Percentiles rank a stretch among this genome's conserved stretches.
phyloP scores from a whole-genome alignment of 768 basidiomycete species.

The Tulasnella sp. region DNA sequence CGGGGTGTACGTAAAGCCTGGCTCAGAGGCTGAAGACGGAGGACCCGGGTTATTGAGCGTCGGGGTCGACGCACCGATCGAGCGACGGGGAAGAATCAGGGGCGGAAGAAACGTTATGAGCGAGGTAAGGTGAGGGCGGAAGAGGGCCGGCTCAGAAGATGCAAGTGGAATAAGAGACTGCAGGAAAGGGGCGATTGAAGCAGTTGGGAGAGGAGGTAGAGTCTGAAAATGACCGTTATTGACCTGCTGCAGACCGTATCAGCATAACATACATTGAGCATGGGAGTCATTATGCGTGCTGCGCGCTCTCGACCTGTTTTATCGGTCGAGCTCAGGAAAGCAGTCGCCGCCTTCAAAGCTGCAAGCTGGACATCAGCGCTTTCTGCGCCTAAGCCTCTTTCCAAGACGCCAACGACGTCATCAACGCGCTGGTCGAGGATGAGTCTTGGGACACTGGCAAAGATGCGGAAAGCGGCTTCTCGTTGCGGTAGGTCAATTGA shows the following conservation, averaged over 20 bases:
- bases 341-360: constrained; percentile 54
- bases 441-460: constrained; percentile 48
- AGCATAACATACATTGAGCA: constrained; percentile 39
- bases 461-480: constrained; percentile 57
- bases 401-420: constrained; percentile 51
- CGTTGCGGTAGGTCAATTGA: constrained; percentile 22
- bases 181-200: constrained; percentile 52
- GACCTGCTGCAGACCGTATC: background rate
- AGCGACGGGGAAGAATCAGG: constrained; percentile 38
- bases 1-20: background rate
- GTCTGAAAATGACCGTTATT: constrained; percentile 27
- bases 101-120: constrained; percentile 59
- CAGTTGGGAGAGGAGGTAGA: constrained; percentile 43
- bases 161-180: constrained; percentile 59
- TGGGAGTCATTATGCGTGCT: constrained; percentile 45
- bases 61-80: no score
- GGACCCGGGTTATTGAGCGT: constrained; percentile 26
- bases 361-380: constrained; percentile 58
- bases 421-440: constrained; percentile 66
- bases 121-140: constrained; percentile 54
- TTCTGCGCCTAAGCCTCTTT: constrained; percentile 51
- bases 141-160: constrained; percentile 53
- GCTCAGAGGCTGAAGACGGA: constrained; percentile 25
- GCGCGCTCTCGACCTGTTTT: constrained; percentile 48
- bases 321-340: constrained; percentile 55